Base-by-base conservation (phyloP, 176 grass and related monocot genomes). In the Raddia guianensis region DNA sequence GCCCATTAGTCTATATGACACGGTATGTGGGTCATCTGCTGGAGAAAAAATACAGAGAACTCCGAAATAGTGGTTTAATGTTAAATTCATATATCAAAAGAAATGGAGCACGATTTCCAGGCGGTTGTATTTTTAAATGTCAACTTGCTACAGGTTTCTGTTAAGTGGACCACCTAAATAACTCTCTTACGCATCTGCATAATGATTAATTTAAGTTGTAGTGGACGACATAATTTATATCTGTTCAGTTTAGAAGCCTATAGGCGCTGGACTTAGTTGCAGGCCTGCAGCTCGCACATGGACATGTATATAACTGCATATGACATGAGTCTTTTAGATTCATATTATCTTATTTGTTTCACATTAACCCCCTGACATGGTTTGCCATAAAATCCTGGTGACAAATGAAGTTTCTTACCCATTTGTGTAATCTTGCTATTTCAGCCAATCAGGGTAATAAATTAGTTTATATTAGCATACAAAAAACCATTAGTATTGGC, bases 391-490 rank as follows among this genome's bases (percentile, higher is more conserved):
- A 40, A 7, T 63, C 55, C 16, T n/a, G 1, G n/a, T 45, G 59
- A 55, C 12, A 74, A 5, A 13, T 53, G 42, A 4, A 13, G 18
- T 43, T 53, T 62, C 21, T 65, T 56, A 57, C 16, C 16, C 43
- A 58, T 8, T 72, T 21, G 0, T 72, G 46, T 42, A 8, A 6
- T 72, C 47, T 12, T 34, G 50, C 21, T n/a, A 7, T 11, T 78
- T 37, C 33, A 27, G 21, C 3, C 13, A 47, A 66, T 21, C 18
- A 11, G 51, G n/a, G 19, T 82, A 70, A 52, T 20, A 71, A 66
- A 10, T 77, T 80, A 44, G 4, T 68, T 35, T 77, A 55, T 9
- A 82, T 72, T 53, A 61, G 15, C 10, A 20, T 56, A 55, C 49
- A 1, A 37, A 70, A 77, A 54, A 71, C 0, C 3, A 12, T 68